Evolutionary conservation across 306 rosid species (phyloP), one percentile per base, ranked within the genome.

Genomic region (Argentina anserina): DNA sequence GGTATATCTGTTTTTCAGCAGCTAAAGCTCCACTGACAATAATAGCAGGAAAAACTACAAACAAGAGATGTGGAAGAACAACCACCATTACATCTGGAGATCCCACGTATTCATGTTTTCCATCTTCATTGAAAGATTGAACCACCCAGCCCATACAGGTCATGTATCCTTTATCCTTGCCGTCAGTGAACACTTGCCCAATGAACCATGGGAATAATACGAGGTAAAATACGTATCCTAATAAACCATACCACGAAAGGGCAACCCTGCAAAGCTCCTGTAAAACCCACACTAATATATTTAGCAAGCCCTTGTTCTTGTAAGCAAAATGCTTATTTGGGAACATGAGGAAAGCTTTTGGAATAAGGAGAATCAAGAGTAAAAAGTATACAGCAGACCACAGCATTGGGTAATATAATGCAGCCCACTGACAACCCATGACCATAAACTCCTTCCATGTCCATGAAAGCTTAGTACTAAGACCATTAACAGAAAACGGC

Each of bases 361-460:
- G 97, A 84, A 87, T 66, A 74, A 91, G 85, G 78, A 93, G 97
- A 80, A 91, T 50, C 59, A 82, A 68, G 61, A 88, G 75, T 71
- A 84, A 58, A 71, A 78, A 65, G 80, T 45, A 83, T 21, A 90
- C 71, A 80, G 84, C 71, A 49, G 83, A 86, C 90, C 93, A 91
- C 78, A 91, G 67, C 41, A 91, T 31, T 34, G 99, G 97, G 72
- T 82, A 89, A 75, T 89, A 94, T 33, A 91, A 69, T 71, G 91
- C 78, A 71, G 86, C 86, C 96, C 90, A 94, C 81, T 94, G 97
- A 79, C 87, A 83, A 43, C 97, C 97, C 97, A 94, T 91, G 76
- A 91, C 91, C 42, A 67, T 60, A 81, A 94, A 91, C 81, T 91
- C 99, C 75, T 55, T 86, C 99, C 99, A 94, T 75, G 91, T 86